These are phyloP conservation scores for Penicillium sp. DNA, from an alignment of 2,329 filamentous ascomycete species.

Conservation along the genomic window DNA sequence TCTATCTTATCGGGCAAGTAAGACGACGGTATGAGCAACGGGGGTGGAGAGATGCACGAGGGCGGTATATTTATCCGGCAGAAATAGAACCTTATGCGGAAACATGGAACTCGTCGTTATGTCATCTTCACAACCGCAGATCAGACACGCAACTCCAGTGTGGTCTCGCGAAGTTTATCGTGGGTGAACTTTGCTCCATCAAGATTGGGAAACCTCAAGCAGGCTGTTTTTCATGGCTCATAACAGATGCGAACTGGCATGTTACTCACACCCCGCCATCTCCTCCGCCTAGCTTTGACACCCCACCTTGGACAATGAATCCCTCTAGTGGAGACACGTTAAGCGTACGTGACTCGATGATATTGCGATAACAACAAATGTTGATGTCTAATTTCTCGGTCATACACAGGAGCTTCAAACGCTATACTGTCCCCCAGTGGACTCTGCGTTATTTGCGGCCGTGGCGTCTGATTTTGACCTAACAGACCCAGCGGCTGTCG, in stretches of 20 bases:
- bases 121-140: not conserved
- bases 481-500: slow-evolving; percentile 49
- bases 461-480: slow-evolving; percentile 74
- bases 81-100: not conserved
- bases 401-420: slow-evolving; percentile 51
- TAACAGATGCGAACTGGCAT: not conserved
- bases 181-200: not conserved
- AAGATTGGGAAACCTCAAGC: not conserved
- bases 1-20: not conserved
- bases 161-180: not conserved
- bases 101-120: not conserved
- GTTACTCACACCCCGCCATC: not conserved
- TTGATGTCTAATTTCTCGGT: not conserved
- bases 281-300: not conserved
- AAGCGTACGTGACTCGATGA: not conserved
- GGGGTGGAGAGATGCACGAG: not conserved
- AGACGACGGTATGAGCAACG: not conserved
- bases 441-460: slow-evolving; percentile 73
- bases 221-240: not conserved
- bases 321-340: not conserved
- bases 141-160: not conserved
- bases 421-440: slow-evolving; percentile 71
- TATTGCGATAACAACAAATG: not conserved
- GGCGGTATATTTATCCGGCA: not conserved
- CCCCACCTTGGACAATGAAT: not conserved